Base-by-base conservation (phyloP, 2,329 filamentous ascomycete species). In the Saccharata proteae region DNA sequence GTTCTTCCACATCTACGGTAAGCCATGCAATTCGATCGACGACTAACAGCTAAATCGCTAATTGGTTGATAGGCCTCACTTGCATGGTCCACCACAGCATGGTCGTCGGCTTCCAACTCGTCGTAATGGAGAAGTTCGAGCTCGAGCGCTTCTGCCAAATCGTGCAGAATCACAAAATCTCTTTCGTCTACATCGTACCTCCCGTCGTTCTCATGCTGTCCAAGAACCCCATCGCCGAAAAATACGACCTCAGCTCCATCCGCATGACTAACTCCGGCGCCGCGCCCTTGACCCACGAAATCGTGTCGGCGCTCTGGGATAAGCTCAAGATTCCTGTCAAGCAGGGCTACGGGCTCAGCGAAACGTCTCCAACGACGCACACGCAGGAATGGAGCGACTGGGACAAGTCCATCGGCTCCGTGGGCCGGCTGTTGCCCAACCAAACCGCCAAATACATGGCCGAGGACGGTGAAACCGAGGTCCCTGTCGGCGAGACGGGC, bases 1-100 rank as follows among this genome's bases (percentile, higher is more conserved):
- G 0, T 90, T 93, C 54, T 93, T 85, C 58, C 85, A 93, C 51
- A 86, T 93, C 40, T 93, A 93, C 48, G 83, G 69, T 80, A 56
- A 42, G 71, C 12, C 11, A 12, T n/a, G 7, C 19, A 21, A n/a
- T 9, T n/a, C n/a, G n/a, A n/a, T n/a, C n/a, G n/a, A 5, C 29
- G 16, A 13, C 19, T 22, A 12, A 25, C 13, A 19, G 15, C 28
- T 14, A 11, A 12, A 16, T 22, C 8, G 8, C 20, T n/a, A 8
- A 22, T 22, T 22, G 8, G 8, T n/a, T 22, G 20, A 11, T 10
- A 59, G 80, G 80, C 6, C 68, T 93, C 15, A 80, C 74, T 9
- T 78, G 72, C 43, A 69, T 85, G 23, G 64, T 92, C 19, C 74
- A 90, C 39, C 67, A 76, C 46, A 62, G 73, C 19, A 55, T 84